Conservation (phyloP, 148 eudicot genomes). For the Beta vulgaris region DNA sequence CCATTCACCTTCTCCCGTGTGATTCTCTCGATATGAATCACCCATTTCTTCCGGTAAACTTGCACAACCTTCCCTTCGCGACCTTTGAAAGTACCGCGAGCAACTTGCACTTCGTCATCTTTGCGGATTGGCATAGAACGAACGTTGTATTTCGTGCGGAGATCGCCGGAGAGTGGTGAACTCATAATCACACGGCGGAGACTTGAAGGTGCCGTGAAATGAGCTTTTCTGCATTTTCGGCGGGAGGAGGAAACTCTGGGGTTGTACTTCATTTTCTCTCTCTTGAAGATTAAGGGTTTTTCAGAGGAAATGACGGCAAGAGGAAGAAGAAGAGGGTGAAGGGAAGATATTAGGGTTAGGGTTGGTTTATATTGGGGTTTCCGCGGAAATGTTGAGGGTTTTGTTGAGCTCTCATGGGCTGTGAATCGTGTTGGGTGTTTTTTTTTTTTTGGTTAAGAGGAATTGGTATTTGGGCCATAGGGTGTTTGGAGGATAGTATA, state of each 20-base stretch:
- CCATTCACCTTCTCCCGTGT: constrained; percentile 81
- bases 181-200: constrained; percentile 63
- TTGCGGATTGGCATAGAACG: constrained; percentile 71
- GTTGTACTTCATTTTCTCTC: constrained; percentile 64
- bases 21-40: constrained; percentile 67
- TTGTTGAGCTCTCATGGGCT: too few relatives aligned
- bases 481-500: too few relatives aligned
- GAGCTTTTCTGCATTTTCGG: constrained; percentile 69
- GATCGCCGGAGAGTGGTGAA: constrained; percentile 65
- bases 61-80: constrained; percentile 74
- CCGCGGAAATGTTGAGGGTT: too few relatives aligned
- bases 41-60: constrained; percentile 76
- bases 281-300: not conserved
- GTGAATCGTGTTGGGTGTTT: too few relatives aligned
- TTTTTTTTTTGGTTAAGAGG: too few relatives aligned
- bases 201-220: constrained; percentile 66
- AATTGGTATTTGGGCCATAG: too few relatives aligned
- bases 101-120: constrained; percentile 78
- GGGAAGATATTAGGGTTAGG: constrained; percentile 9
- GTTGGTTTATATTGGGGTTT: too few relatives aligned
- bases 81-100: constrained; percentile 66
- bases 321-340: not conserved
- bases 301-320: constrained; percentile 6
- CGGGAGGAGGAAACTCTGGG: constrained; percentile 60
- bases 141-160: constrained; percentile 63